These are phyloP conservation scores for Sclerotinia borealis DNA, from an alignment of 2,329 filamentous ascomycete species.

Conservation along the genomic window DNA sequence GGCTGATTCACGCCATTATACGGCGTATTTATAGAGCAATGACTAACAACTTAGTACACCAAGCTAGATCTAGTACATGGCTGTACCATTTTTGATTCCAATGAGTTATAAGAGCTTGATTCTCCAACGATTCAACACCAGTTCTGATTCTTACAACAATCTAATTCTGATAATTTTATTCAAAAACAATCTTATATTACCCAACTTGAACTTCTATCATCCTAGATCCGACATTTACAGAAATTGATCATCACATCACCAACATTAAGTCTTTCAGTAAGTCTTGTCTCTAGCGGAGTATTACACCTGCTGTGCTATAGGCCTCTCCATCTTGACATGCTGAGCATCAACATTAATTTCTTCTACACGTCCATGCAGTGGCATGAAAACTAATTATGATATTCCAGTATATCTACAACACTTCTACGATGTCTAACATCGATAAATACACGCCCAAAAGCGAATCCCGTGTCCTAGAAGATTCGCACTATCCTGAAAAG, in stretches of 20 bases:
- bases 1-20: background rate
- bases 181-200: background rate
- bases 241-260: background rate
- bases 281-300: too few species aligned
- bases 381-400: too few species aligned
- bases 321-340: too few species aligned
- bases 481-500: background rate
- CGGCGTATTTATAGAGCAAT: background rate
- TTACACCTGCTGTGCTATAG: too few species aligned
- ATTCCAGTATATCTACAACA: background rate
- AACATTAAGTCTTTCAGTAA: background rate
- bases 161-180: background rate
- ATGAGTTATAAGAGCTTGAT: background rate
- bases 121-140: background rate
- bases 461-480: background rate
- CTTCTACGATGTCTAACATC: background rate
- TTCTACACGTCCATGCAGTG: too few species aligned
- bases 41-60: background rate
- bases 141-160: background rate
- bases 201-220: fast-evolving
- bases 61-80: background rate
- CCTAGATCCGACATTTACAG: background rate
- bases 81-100: background rate
- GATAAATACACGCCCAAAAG: background rate
- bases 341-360: too few species aligned